Conservation (phyloP, 2,329 filamentous ascomycete species). For the Leptoxyphium fumago region DNA sequence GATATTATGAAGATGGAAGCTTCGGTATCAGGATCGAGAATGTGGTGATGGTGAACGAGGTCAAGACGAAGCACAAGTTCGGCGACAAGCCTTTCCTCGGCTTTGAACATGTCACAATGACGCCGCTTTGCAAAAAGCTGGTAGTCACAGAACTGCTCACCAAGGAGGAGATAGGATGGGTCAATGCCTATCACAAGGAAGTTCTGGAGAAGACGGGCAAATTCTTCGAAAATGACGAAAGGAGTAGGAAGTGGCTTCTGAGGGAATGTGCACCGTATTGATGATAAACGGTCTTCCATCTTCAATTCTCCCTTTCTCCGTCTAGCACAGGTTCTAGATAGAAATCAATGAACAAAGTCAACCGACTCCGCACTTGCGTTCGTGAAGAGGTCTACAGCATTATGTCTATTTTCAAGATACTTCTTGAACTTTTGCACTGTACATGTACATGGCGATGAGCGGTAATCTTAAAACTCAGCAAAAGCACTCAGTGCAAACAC, state of each 20-base stretch:
- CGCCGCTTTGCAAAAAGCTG: slow-evolving; percentile 80
- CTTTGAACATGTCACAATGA: slow-evolving; percentile 96
- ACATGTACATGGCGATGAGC: too few species aligned
- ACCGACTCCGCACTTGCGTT: too few species aligned
- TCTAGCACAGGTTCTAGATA: not conserved
- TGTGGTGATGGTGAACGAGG: slow-evolving; percentile 77
- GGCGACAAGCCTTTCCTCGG: slow-evolving; percentile 88
- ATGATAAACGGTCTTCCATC: not conserved
- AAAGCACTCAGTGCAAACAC: slow-evolving; percentile 60
- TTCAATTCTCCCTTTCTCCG: slow-evolving; percentile 1
- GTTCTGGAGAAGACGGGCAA: slow-evolving; percentile 67
- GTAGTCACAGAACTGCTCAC: slow-evolving; percentile 64
- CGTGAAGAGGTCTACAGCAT: too few species aligned
- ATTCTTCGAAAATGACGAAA: slow-evolving; percentile 58
- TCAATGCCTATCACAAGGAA: slow-evolving; percentile 73
- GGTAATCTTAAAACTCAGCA: slow-evolving; percentile 33
- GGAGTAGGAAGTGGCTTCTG: slow-evolving; percentile 67
- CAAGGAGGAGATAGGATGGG: slow-evolving; percentile 61
- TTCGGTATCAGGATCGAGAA: slow-evolving; percentile 97
- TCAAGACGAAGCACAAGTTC: slow-evolving; percentile 74
- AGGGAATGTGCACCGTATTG: slow-evolving; percentile 63
- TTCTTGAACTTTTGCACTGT: too few species aligned
- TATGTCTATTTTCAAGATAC: too few species aligned
- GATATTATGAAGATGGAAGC: slow-evolving; percentile 89
- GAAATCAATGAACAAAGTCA: too few species aligned